Conservation (phyloP, 805 yeast genomes). For the Zygoascus bituminiphila region DNA sequence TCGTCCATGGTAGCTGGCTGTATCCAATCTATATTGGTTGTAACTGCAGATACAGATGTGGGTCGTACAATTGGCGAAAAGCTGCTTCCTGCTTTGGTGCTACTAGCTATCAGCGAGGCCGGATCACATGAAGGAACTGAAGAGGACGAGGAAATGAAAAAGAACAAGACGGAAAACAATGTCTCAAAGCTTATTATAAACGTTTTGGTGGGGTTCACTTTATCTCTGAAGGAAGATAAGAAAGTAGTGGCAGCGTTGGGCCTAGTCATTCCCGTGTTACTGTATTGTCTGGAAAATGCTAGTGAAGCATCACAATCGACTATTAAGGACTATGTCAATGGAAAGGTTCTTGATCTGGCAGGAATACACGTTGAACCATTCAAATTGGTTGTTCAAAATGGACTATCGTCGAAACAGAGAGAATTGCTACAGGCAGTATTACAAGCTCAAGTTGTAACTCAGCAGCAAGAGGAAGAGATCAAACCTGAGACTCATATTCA, state of each 20-base stretch:
- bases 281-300: constrained; percentile 27
- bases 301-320: constrained; percentile 15
- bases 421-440: constrained; percentile 12
- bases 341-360: constrained; percentile 27
- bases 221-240: constrained; percentile 29
- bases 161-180: constrained; percentile 28
- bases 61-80: constrained; percentile 35
- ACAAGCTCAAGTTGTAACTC: constrained; percentile 10
- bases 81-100: constrained; percentile 40
- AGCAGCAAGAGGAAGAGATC: constrained; percentile 2
- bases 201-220: constrained; percentile 40
- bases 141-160: constrained; percentile 6
- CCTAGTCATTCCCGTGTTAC: constrained; percentile 31
- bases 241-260: constrained; percentile 24
- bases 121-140: neutral
- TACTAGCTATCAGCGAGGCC: constrained; percentile 19
- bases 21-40: constrained; percentile 45
- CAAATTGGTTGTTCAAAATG: constrained; percentile 33
- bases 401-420: constrained; percentile 34
- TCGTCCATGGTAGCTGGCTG: constrained; percentile 49
- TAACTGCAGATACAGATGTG: constrained; percentile 26
- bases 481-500: constrained; percentile 35
- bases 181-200: constrained; percentile 36
- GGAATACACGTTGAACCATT: constrained; percentile 24
- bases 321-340: constrained; percentile 17